Evolutionary conservation across 2,329 filamentous ascomycete species (phyloP).

Genomic region (Pleoardoris graminearum): DNA sequence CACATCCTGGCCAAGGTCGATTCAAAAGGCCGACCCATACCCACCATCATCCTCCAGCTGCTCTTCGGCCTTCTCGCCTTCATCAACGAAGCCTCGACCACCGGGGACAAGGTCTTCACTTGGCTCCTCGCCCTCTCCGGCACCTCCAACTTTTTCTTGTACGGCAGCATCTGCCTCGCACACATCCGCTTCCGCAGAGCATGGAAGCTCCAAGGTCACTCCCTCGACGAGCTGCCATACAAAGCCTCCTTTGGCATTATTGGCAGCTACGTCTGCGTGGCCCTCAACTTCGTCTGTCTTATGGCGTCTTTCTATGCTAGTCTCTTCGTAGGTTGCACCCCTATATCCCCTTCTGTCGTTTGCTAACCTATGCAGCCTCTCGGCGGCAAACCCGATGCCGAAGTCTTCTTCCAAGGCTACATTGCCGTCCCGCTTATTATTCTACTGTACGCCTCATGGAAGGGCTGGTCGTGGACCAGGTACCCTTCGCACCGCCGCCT

Average conservation of each 20-base stretch:
- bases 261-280: slow-evolving; percentile 41
- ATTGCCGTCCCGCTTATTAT: slow-evolving; percentile 50
- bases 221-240: slow-evolving; percentile 46
- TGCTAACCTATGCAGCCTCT: slow-evolving; percentile 23
- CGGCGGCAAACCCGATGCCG: slow-evolving; percentile 34
- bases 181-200: slow-evolving; percentile 81
- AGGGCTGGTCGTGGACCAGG: slow-evolving; percentile 33
- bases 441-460: slow-evolving; percentile 54
- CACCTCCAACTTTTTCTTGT: slow-evolving; percentile 73
- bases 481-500: slow-evolving; percentile 25
- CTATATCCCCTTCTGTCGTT: background rate
- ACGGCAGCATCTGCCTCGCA: slow-evolving; percentile 79
- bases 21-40: slow-evolving; percentile 74
- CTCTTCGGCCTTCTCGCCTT: slow-evolving; percentile 73
- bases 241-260: slow-evolving; percentile 41
- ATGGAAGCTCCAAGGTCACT: slow-evolving; percentile 38
- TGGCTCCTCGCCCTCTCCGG: slow-evolving; percentile 79
- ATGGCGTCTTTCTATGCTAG: slow-evolving; percentile 45
- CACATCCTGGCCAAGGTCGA: slow-evolving; percentile 77
- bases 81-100: slow-evolving; percentile 60
- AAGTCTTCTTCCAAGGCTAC: slow-evolving; percentile 51
- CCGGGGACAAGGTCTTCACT: slow-evolving; percentile 66
- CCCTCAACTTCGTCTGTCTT: slow-evolving; percentile 40
- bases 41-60: slow-evolving; percentile 70
- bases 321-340: slow-evolving; percentile 19